Percentiles rank a stretch among this genome's conserved stretches.
These are phyloP conservation scores for Candida arabinofermentans DNA, from an alignment of 805 yeast species.

Conservation along the genomic window DNA sequence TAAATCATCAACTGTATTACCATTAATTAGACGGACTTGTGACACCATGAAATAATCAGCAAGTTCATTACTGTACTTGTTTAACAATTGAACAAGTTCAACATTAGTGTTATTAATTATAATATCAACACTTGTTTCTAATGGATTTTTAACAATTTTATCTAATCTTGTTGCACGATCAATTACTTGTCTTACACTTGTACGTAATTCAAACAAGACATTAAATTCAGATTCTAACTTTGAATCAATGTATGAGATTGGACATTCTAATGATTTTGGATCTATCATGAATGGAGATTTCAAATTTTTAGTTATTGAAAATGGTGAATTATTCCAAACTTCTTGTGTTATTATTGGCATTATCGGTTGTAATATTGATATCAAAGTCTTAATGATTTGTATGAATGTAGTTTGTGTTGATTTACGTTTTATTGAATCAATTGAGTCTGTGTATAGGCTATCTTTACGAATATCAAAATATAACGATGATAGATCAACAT, in stretches of 20 bases:
- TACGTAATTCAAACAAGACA: slow-evolving; percentile 44
- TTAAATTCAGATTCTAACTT: slow-evolving; percentile 42
- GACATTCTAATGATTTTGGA: slow-evolving; percentile 38
- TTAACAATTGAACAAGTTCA: slow-evolving; percentile 14
- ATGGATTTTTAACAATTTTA: slow-evolving; percentile 47
- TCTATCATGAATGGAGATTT: slow-evolving; percentile 45
- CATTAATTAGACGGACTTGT: slow-evolving; percentile 36
- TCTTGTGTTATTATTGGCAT: slow-evolving; percentile 85
- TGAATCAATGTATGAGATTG: slow-evolving; percentile 32
- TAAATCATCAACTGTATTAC: neutral
- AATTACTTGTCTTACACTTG: slow-evolving; percentile 44
- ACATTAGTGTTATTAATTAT: slow-evolving; percentile 9
- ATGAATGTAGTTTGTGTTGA: slow-evolving; percentile 62
- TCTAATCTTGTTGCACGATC: slow-evolving; percentile 56
- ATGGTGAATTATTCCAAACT: slow-evolving; percentile 64
- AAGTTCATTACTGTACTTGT: slow-evolving; percentile 39
- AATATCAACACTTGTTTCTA: slow-evolving; percentile 51
- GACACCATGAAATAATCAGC: slow-evolving; percentile 65
- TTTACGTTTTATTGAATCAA: slow-evolving; percentile 45
- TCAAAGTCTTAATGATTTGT: slow-evolving; percentile 55
- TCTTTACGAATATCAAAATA: slow-evolving; percentile 89
- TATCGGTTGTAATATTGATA: slow-evolving; percentile 73
- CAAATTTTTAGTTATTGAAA: slow-evolving; percentile 20
- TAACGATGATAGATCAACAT: slow-evolving; percentile 69
- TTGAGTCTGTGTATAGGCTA: slow-evolving; percentile 66